phyloP scores from a whole-genome alignment of 495 filamentous ascomycete species.

The Podospora pseudopauciseta region DNA sequence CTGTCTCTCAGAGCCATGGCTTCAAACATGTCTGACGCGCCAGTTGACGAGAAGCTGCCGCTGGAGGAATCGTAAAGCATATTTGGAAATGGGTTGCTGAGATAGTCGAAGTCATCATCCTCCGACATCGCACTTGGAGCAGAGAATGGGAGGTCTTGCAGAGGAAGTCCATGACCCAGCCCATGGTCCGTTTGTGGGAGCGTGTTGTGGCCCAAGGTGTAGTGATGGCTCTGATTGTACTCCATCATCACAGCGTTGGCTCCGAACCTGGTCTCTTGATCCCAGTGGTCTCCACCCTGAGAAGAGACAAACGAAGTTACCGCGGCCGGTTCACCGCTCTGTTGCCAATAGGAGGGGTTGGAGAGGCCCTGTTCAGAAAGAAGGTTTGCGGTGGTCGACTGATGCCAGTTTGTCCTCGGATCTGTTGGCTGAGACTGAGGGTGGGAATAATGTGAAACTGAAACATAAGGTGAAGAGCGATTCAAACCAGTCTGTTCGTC shows the following conservation, averaged over 20 bases:
- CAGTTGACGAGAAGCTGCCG: neutral
- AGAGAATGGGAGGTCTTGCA: neutral
- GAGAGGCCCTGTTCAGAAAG: neutral
- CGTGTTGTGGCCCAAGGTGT: neutral
- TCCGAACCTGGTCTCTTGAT: neutral
- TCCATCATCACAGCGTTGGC: neutral
- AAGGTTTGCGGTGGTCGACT: conserved; percentile 1
- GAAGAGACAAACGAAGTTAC: neutral
- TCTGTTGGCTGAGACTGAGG: neutral
- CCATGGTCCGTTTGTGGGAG: neutral
- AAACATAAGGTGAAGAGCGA: neutral
- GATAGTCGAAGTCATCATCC: neutral
- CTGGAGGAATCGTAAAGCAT: neutral
- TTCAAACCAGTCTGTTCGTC: neutral
- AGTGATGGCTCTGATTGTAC: neutral
- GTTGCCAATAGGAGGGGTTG: neutral
- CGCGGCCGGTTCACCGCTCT: neutral
- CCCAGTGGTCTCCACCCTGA: neutral
- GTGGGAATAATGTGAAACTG: neutral
- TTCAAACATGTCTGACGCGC: neutral
- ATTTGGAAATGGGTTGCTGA: neutral
- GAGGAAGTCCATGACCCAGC: neutral
- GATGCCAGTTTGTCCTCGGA: neutral
- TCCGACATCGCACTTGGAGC: neutral
- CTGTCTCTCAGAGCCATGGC: conserved; percentile 1